Base-by-base conservation (phyloP, 2,329 filamentous ascomycete genomes). In the Hymenotorrendiella dingleyae region DNA sequence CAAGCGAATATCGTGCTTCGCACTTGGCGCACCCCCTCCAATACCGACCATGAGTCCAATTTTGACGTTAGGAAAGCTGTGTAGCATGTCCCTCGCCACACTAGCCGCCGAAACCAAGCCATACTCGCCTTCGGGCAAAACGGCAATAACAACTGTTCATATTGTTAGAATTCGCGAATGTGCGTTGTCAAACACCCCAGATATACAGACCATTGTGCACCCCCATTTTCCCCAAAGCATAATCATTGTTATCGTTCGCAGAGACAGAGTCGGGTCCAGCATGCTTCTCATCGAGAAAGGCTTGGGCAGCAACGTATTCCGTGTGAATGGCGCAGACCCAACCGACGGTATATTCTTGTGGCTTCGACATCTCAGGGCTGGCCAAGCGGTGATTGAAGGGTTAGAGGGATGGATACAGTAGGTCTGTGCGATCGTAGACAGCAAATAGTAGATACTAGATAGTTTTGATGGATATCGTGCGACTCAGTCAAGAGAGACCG, bases 281-380 rank as follows among this genome's bases (percentile, higher is more conserved):
- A 44, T 36, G 40, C n/a, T 32, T 17, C 21, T 30, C 24, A 20
- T 45, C 42, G 12, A 45, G 37, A 27, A 45, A 33, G 7, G 43
- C 40, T 10, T 47, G 51, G 1, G 57, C 53, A 7, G 57, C 57
- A 20, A 49, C 34, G 1, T 59, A 41, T 29, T 61, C 58, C 3
- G 32, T 37, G 6, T 46, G 36, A 9, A 59, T 32, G 23, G 58
- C 54, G 28, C 56, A 61, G 1, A 62, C 40, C 33, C 56, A 56
- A 1, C 52, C 58, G 8, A 62, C 48, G 29, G 45, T 47, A 40
- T 61, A 62, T 23, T 37, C 40, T n/a, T 30, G 8, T 30, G 21
- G 39, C n/a, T 45, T 36, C 10, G 20, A 36, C 34, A 36, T 36
- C n/a, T n/a, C n/a, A n/a, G n/a, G n/a, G n/a, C n/a, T n/a, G n/a